These are phyloP conservation scores for Candida ortonii DNA, from an alignment of 805 yeast species.

Conservation along the genomic window DNA sequence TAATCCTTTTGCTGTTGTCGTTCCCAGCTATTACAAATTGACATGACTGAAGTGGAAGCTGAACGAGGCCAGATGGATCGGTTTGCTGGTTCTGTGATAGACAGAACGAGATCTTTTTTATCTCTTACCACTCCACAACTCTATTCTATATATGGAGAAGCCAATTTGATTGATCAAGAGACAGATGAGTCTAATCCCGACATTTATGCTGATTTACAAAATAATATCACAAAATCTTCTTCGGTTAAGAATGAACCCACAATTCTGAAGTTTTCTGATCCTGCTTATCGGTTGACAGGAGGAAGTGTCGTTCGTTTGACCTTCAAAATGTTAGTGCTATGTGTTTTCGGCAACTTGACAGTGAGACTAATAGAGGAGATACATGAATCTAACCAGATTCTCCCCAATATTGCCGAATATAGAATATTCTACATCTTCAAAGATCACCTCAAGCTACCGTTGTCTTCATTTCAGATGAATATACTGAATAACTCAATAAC, in stretches of 20 bases:
- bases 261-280: no score
- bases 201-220: constrained; percentile 19
- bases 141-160: constrained; percentile 26
- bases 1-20: no score
- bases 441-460: constrained; percentile 24
- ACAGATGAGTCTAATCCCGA: constrained; percentile 18
- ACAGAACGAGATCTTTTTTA: constrained; percentile 18
- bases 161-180: constrained; percentile 19
- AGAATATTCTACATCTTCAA: constrained; percentile 36
- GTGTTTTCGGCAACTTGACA: constrained; percentile 50
- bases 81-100: constrained; percentile 4
- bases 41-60: background rate
- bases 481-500: constrained; percentile 40
- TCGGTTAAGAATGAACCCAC: no score
- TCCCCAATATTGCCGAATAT: constrained; percentile 28
- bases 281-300: no score
- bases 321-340: constrained; percentile 24
- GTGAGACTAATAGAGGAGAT: constrained; percentile 51
- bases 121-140: constrained; percentile 29
- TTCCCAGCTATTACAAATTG: no score
- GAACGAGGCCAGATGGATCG: constrained; percentile 3
- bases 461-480: constrained; percentile 13
- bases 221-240: constrained; percentile 12
- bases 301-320: no score
- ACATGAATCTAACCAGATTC: constrained; percentile 34